Conservation (phyloP, 176 grass and related monocot genomes). For the Aegilops umbellulata region DNA sequence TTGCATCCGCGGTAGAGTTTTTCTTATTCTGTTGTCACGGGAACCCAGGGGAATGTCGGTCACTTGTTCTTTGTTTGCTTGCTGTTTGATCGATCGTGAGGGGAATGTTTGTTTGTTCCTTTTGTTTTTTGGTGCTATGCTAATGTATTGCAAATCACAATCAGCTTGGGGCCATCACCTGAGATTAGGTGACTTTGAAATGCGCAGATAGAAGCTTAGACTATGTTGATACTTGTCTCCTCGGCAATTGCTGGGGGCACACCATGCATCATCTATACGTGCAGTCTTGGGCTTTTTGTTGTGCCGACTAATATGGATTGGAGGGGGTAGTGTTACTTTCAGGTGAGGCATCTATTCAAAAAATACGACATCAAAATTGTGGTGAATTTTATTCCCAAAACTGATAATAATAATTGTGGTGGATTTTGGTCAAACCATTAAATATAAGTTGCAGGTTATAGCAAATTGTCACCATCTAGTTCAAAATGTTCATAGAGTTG, state of each 20-base stretch:
- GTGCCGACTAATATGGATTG: not conserved
- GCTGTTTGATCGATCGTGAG: constrained; percentile 34
- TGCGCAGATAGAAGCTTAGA: not conserved
- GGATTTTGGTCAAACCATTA: too few species aligned
- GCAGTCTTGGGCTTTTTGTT: not conserved
- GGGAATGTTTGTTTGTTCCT: constrained; percentile 38
- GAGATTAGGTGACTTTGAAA: constrained; percentile 37
- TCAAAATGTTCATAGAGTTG: not conserved
- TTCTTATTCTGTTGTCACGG: constrained; percentile 13
- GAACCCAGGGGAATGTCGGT: constrained; percentile 57
- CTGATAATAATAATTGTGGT: not conserved
- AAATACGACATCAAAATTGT: not conserved
- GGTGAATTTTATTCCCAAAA: too few species aligned
- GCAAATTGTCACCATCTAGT: too few species aligned
- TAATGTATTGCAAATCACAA: constrained; percentile 42
- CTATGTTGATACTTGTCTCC: not conserved
- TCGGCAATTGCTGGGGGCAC: not conserved
- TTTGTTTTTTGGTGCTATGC: constrained; percentile 40
- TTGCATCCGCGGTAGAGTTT: constrained; percentile 20
- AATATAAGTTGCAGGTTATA: too few species aligned
- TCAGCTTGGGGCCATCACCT: constrained; percentile 41
- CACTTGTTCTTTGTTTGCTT: constrained; percentile 55
- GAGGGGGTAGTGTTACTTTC: not conserved
- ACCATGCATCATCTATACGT: not conserved
- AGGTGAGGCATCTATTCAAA: not conserved